Conservation (phyloP, 2,329 filamentous ascomycete species). For the Neofusicoccum kwambonambiense region DNA sequence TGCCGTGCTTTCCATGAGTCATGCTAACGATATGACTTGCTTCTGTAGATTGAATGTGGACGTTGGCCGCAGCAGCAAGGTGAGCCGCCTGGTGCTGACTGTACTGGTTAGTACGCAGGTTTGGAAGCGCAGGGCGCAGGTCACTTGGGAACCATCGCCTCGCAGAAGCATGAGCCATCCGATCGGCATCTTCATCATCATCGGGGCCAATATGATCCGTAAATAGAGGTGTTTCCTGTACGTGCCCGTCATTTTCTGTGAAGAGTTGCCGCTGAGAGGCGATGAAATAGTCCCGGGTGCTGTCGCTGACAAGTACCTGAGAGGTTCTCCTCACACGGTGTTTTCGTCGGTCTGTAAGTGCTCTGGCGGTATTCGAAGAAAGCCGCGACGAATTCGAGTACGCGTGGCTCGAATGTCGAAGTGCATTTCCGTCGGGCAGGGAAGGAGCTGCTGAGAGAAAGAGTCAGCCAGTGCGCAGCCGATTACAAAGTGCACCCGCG, state of each 20-base stretch:
- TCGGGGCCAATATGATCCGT: neutral
- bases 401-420: neutral
- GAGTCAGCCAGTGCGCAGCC: neutral
- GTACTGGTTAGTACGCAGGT: neutral
- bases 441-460: neutral
- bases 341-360: neutral
- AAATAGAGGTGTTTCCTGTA: neutral
- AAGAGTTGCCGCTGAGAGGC: neutral
- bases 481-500: neutral
- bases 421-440: neutral
- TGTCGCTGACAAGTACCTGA: neutral
- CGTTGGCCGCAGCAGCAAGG: neutral
- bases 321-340: neutral
- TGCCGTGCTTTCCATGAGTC: neutral
- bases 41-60: neutral
- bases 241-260: neutral
- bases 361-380: too few species aligned
- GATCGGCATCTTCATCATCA: neutral
- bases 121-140: neutral
- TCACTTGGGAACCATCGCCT: neutral
- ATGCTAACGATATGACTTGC: neutral
- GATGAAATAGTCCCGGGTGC: neutral
- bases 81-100: neutral
- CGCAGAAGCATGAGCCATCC: neutral
- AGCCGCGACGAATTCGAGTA: neutral